A percentile compares a stretch with the other conserved stretches of the same genome.
Evolutionary conservation across 352 stramenopile genomes (phyloP).

Genomic region (Peronospora belbahrii): DNA sequence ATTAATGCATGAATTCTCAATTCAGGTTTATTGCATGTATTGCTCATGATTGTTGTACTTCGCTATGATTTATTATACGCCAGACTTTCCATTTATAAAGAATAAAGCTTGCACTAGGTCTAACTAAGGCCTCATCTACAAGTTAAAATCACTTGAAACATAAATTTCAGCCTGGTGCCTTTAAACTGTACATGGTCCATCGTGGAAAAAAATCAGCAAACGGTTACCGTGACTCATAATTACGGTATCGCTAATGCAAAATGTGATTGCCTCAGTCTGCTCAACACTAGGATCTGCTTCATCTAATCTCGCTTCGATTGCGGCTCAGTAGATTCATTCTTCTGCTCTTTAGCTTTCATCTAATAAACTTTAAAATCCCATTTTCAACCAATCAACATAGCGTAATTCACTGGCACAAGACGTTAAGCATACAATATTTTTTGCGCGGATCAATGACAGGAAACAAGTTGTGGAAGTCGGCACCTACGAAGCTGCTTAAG

Average conservation of each 20-base stretch:
- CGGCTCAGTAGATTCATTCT: too few relatives aligned
- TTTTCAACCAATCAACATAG: constrained; percentile 7
- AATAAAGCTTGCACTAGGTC: too few relatives aligned
- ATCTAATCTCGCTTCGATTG: constrained; percentile 61
- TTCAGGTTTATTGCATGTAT: neutral
- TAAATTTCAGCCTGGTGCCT: constrained; percentile 69
- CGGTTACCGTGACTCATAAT: neutral
- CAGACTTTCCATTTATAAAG: too few relatives aligned
- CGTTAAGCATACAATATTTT: neutral
- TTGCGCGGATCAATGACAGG: constrained; percentile 17
- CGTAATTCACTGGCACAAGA: constrained; percentile 8
- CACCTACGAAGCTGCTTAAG: constrained; percentile 70
- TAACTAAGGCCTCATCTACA: constrained; percentile 29
- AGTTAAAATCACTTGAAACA: constrained; percentile 26
- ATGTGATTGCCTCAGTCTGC: too few relatives aligned
- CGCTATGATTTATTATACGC: constrained; percentile 68
- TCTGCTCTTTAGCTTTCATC: neutral
- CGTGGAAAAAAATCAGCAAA: neutral
- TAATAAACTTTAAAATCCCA: constrained; percentile 2
- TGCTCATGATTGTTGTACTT: constrained; percentile 28
- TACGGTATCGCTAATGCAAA: constrained; percentile 23
- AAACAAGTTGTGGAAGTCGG: constrained; percentile 74
- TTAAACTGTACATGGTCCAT: constrained; percentile 35
- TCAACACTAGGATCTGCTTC: constrained; percentile 18
- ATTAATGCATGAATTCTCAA: constrained; percentile 27